These are phyloP conservation scores for Metarhizium album DNA, from an alignment of 2,329 filamentous ascomycete genomes.

Conservation along the genomic window DNA sequence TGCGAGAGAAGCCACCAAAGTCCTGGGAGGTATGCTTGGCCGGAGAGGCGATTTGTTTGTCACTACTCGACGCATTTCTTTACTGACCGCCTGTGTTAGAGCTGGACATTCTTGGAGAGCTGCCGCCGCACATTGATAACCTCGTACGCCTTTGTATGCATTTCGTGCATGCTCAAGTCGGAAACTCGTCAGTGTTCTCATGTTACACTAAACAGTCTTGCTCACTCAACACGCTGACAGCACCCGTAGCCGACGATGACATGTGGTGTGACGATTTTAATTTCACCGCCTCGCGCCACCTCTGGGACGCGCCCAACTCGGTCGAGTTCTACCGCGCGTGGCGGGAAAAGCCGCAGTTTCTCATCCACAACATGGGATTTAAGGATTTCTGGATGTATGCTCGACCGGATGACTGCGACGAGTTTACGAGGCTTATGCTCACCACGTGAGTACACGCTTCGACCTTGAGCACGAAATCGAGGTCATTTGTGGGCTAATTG, in stretches of 20 bases:
- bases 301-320: slow-evolving; percentile 32
- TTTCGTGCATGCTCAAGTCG: slow-evolving; percentile 24
- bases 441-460: slow-evolving; percentile 21
- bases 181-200: slow-evolving; percentile 17
- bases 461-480: background rate
- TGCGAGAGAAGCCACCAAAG: slow-evolving; percentile 23
- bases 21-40: slow-evolving; percentile 29
- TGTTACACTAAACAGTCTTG: background rate
- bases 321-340: slow-evolving; percentile 32
- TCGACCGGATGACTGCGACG: slow-evolving; percentile 26
- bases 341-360: slow-evolving; percentile 30
- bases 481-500: background rate
- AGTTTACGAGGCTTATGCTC: slow-evolving; percentile 28
- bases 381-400: slow-evolving; percentile 26
- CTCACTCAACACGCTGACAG: background rate
- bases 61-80: background rate
- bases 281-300: slow-evolving; percentile 29
- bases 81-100: slow-evolving; percentile 10
- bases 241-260: slow-evolving; percentile 3
- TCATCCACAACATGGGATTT: slow-evolving; percentile 23
- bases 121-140: slow-evolving; percentile 27
- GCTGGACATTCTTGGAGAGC: slow-evolving; percentile 33
- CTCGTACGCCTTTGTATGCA: slow-evolving; percentile 20
- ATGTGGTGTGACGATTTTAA: slow-evolving; percentile 7
- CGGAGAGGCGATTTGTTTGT: no score